Percentiles rank a stretch among this genome's conserved stretches.
phyloP scores from a whole-genome alignment of 1,284 basidiomycete species.

The Trametes hirsuta region DNA sequence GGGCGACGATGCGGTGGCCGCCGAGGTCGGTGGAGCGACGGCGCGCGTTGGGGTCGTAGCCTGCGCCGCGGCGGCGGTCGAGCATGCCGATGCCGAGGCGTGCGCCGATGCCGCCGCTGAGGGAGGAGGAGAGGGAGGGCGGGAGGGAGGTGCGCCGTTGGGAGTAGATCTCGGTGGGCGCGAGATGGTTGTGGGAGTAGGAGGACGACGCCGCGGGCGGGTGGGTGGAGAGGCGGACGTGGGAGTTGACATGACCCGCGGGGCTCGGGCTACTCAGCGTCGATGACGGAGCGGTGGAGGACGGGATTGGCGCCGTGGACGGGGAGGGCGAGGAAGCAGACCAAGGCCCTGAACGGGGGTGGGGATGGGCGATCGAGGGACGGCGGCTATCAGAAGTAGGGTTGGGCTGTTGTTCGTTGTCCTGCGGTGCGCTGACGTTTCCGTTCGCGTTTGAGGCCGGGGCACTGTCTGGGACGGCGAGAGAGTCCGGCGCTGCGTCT shows the following conservation, averaged over 20 bases:
- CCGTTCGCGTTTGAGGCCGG: constrained; percentile 5
- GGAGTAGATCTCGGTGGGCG: constrained; percentile 19
- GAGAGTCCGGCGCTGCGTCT: constrained; percentile 4
- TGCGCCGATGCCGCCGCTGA: constrained; percentile 7
- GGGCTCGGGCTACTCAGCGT: constrained; percentile 3
- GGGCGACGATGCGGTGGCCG: constrained; percentile 58
- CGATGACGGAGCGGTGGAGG: constrained; percentile 10
- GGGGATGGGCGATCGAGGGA: constrained; percentile 17
- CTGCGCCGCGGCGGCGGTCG: constrained; percentile 14
- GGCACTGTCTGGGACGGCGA: constrained; percentile 4
- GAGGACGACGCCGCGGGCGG: constrained; percentile 20
- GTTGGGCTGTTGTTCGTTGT: constrained; percentile 13
- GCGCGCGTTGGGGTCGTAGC: constrained; percentile 23
- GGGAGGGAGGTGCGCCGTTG: constrained; percentile 24
- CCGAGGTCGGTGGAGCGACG: constrained; percentile 44
- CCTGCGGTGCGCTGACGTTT: constrained; percentile 6
- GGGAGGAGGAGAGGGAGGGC: constrained; percentile 10
- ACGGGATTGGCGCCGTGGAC: constrained; percentile 8
- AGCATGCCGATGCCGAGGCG: constrained; percentile 54
- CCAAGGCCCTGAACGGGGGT: constrained; percentile 8
- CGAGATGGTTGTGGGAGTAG: constrained; percentile 17
- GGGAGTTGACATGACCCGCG: constrained; percentile 10
- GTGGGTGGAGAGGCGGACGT: constrained; percentile 23
- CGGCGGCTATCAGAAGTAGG: constrained; percentile 23
- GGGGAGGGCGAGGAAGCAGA: constrained; percentile 10